Base-by-base conservation (phyloP, 2,329 filamentous ascomycete species). In the Fusarium citri region DNA sequence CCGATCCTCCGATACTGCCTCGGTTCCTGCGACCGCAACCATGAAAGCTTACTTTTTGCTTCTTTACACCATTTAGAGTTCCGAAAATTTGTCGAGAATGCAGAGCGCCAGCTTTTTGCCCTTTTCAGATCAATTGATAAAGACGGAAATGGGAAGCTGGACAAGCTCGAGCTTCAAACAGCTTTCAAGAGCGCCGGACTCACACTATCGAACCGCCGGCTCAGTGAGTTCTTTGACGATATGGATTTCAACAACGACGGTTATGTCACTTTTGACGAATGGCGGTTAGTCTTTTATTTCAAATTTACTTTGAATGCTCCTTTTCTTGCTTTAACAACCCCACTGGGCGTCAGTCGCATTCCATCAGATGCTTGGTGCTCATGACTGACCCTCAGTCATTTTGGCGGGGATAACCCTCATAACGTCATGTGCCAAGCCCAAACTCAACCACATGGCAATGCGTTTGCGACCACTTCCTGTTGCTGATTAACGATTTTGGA, bases 191-290 rank as follows among this genome's bases (percentile, higher is more conserved):
- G 86, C 55, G 92, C 93, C 41, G 94, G 94, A 34, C 85, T 99
- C 53, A 87, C 89, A 11, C 91, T 98, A 15, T 92, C 94, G 23
- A 89, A 85, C 72, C 88, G 90, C 57, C 92, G 94, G 76, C 83
- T 99, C 47, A 88, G 93, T 69, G 88, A 90, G 68, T 98, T 99
- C 83, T 98, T 99, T 78, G 83, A 88, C 69, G 92, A 97, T 78
- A 92, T 99, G 74, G 96, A 99, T 79, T 87, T 88, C 77, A 95
- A 99, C 82, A 88, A 91, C 73, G 94, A 99, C 79, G 94, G 94
- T 49, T 89, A 84, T 69, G 97, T 98, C 73, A 94, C 87, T 68
- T 98, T 97, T 81, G 90, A 94, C 72, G 96, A 99, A 86, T 98
- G 96, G 96, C 91, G 95, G 95, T 98, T 89, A 81, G 91, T 84